Evolutionary conservation across 306 rosid species (phyloP), one percentile per base, ranked within the genome.

Genomic region (Lithocarpus polystachyus): DNA sequence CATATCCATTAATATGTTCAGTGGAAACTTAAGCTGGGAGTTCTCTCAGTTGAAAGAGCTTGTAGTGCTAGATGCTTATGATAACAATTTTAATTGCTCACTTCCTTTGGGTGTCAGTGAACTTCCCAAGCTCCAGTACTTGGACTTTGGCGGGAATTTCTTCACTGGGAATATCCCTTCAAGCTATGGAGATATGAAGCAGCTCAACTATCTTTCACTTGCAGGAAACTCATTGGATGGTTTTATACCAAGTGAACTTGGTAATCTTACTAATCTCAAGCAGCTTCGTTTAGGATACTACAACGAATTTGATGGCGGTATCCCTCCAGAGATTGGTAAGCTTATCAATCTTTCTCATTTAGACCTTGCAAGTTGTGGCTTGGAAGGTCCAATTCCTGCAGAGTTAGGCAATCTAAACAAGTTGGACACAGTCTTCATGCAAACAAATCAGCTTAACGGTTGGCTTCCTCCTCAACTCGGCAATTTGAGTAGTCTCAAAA

Each of bases 181-280:
- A 61, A 85, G 77, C 65, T 94, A 94, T 84, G 96, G 94, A 29
- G 73, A 71, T 14, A 82, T 94, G 89, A 22, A 67, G 75, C 76
- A 83, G 77, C 87, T 94, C 31, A 84, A 82, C 6, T 90, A 79
- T 71, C 82, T 94, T 11, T 89, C 92, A 18, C 88, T 94, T 72
- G 97, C 94, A 22, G 98, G 98, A 28, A 94, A 94, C 87, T 96
- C 91, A 79, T 81, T 94, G 76, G 78, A 84, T 68, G 98, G 98
- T 33, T 54, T 68, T 71, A 90, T 94, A 78, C 98, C 98, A 3
- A 19, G 43, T 56, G 89, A 90, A 84, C 82, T 94, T 64, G 98
- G 97, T 14, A 89, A 89, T 56, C 90, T 94, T 57, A 84, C 87
- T 6, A 81, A 78, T 56, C 77, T 94, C 33, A 83, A 78, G 56